These are phyloP conservation scores for Colletotrichum scovillei DNA, from an alignment of 2,329 filamentous ascomycete genomes.

Conservation along the genomic window DNA sequence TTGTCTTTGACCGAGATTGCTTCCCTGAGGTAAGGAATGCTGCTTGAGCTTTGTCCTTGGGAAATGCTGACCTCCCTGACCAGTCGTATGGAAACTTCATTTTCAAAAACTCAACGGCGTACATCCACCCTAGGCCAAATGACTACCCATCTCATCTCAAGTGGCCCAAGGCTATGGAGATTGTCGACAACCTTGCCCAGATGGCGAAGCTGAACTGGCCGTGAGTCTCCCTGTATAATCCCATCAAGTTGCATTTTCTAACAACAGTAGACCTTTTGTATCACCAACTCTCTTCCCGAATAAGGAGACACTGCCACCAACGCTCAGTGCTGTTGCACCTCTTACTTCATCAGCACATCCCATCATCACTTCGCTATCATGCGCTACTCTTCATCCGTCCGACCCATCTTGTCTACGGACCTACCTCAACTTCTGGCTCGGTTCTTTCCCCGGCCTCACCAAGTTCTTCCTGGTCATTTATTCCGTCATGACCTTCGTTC, in stretches of 20 bases:
- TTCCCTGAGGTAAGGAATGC: constrained; percentile 67
- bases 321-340: constrained; percentile 77
- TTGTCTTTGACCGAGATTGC: constrained; percentile 81
- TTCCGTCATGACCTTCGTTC: constrained; percentile 73
- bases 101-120: constrained; percentile 81
- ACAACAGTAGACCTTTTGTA: constrained; percentile 71
- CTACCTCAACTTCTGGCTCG: constrained; percentile 88
- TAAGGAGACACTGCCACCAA: constrained; percentile 73
- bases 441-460: constrained; percentile 81
- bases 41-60: background rate
- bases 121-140: constrained; percentile 79
- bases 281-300: constrained; percentile 89
- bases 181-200: constrained; percentile 83
- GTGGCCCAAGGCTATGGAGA: constrained; percentile 82
- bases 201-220: constrained; percentile 90
- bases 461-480: constrained; percentile 83
- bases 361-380: constrained; percentile 85
- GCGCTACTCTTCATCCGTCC: constrained; percentile 87
- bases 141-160: constrained; percentile 72
- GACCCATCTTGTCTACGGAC: constrained; percentile 91
- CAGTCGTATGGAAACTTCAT: constrained; percentile 58
- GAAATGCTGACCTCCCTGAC: background rate
- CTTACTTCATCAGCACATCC: constrained; percentile 89
- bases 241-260: constrained; percentile 23
- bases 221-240: constrained; percentile 58